These are phyloP conservation scores for Xanthoparmelia taractica DNA, from an alignment of 495 filamentous ascomycete genomes.

Conservation along the genomic window DNA sequence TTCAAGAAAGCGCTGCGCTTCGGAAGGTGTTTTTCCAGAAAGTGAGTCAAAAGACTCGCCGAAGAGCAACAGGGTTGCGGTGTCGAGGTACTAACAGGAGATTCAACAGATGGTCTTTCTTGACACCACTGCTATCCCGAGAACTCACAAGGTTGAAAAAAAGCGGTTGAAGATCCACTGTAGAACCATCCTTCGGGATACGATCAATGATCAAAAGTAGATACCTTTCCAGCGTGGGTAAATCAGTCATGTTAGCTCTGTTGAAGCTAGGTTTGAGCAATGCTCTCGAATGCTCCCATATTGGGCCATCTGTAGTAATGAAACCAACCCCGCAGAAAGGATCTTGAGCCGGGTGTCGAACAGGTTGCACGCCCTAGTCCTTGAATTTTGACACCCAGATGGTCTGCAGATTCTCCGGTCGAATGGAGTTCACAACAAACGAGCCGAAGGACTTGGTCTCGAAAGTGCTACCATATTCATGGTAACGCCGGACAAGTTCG, in stretches of 20 bases:
- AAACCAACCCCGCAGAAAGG: conserved; percentile 20
- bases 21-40: conserved; percentile 1
- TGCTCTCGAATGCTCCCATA: conserved; percentile 34
- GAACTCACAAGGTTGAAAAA: conserved; percentile 39
- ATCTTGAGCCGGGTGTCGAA: conserved; percentile 9
- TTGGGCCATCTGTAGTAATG: conserved; percentile 33
- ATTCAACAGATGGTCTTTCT: background rate
- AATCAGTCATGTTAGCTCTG: conserved; percentile 29
- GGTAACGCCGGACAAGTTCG: conserved; percentile 24
- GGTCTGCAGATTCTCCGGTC: conserved; percentile 19
- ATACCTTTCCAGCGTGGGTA: conserved; percentile 27
- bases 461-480: conserved; percentile 35
- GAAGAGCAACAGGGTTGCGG: conserved; percentile 21
- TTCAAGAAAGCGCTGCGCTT: conserved; percentile 16
- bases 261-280: conserved; percentile 35
- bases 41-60: conserved; percentile 20
- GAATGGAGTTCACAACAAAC: conserved; percentile 13
- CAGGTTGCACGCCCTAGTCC: conserved; percentile 14
- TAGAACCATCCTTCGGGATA: conserved; percentile 40
- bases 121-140: background rate
- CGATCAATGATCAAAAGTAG: conserved; percentile 7
- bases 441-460: conserved; percentile 25
- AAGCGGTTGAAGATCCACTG: conserved; percentile 37
- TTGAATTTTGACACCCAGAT: conserved; percentile 8
- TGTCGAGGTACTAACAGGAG: conserved; percentile 11